Percentiles rank a stretch among this genome's conserved stretches.
phyloP scores from a whole-genome alignment of 306 rosid genomes.

The Cucumis hystrix region DNA sequence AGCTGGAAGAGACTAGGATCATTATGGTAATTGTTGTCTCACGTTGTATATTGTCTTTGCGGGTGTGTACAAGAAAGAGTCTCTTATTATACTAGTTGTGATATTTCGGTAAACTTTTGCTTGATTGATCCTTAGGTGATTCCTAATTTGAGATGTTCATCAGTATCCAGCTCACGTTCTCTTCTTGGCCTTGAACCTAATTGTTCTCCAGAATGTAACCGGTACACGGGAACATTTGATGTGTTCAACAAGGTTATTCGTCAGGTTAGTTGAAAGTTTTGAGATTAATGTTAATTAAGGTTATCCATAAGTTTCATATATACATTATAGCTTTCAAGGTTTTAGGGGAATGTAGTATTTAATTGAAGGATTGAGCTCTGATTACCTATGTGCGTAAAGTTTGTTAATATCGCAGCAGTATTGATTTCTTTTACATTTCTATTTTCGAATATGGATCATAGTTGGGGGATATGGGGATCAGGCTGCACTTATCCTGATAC shows the following conservation, averaged over 20 bases:
- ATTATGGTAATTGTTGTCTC: not conserved
- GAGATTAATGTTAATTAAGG: not conserved
- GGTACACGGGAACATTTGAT: slow-evolving; percentile 69
- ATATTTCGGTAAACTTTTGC: not conserved
- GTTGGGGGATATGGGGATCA: not conserved
- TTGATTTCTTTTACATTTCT: not conserved
- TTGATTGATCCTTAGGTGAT: slow-evolving; percentile 26
- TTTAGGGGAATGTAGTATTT: not conserved
- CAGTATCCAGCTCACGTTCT: slow-evolving; percentile 6
- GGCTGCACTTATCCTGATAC: not conserved
- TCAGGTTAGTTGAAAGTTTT: slow-evolving; percentile 40
- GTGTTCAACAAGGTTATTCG: slow-evolving; percentile 62
- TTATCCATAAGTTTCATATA: not conserved
- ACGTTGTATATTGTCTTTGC: not conserved
- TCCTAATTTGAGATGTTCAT: slow-evolving; percentile 26
- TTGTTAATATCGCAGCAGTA: not conserved
- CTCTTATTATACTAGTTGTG: not conserved
- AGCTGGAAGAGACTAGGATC: not conserved
- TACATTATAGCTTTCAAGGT: not conserved
- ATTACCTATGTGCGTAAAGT: not conserved
- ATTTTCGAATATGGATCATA: not conserved
- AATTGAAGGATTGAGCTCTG: not conserved
- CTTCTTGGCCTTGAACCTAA: slow-evolving; percentile 25
- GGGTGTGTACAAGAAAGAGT: not conserved
- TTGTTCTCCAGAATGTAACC: slow-evolving; percentile 34